Conservation (phyloP, 345 rosid genomes). For the Microcos paniculata region DNA sequence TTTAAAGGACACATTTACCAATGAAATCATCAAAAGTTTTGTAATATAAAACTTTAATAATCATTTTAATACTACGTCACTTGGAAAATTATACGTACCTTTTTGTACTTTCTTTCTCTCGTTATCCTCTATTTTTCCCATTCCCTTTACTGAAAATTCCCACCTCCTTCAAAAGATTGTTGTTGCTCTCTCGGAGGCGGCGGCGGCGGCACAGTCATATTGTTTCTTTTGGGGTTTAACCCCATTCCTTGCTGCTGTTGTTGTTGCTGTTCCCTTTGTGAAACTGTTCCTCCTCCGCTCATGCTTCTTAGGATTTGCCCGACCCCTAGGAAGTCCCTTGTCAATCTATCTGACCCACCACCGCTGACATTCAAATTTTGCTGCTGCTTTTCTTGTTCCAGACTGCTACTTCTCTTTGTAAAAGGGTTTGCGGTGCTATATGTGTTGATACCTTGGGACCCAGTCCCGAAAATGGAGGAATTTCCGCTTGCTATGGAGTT, state of each 20-base stretch:
- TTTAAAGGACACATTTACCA: neutral
- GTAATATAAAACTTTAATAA: neutral
- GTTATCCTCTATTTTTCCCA: neutral
- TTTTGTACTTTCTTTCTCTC: slow-evolving; percentile 15
- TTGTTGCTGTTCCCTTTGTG: slow-evolving; percentile 30
- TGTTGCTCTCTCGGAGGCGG: slow-evolving; percentile 16
- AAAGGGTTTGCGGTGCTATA: slow-evolving; percentile 2
- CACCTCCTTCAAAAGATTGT: slow-evolving; percentile 28
- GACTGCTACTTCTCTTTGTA: neutral
- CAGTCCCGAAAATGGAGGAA: slow-evolving; percentile 29
- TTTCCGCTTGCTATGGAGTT: slow-evolving; percentile 46
- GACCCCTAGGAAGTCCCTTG: slow-evolving; percentile 80
- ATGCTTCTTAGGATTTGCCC: slow-evolving; percentile 58
- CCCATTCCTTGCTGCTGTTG: slow-evolving; percentile 18
- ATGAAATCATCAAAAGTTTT: neutral
- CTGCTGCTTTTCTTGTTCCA: slow-evolving; percentile 5
- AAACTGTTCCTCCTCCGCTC: slow-evolving; percentile 35
- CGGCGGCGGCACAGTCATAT: slow-evolving; percentile 31
- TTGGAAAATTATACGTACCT: slow-evolving; percentile 23
- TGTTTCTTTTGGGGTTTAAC: neutral
- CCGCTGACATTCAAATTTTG: slow-evolving; percentile 27
- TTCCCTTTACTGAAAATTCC: slow-evolving; percentile 18
- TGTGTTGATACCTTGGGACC: slow-evolving; percentile 13
- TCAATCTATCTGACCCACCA: slow-evolving; percentile 66
- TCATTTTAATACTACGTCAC: slow-evolving; percentile 5